Conservation (phyloP, 768 basidiomycete genomes). For the Serendipita sp. region DNA sequence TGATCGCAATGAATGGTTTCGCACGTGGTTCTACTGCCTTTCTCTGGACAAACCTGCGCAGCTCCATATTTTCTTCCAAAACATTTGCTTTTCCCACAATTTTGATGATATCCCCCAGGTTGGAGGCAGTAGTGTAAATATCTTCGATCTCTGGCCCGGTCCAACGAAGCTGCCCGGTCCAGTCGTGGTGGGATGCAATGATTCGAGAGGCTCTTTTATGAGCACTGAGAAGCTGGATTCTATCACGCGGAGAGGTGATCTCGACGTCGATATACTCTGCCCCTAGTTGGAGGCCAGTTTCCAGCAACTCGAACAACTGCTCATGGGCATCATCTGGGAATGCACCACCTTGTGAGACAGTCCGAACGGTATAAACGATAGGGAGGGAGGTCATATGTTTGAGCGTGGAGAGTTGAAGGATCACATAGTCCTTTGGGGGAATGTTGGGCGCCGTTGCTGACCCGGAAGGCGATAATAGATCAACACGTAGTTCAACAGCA, state of each 20-base stretch:
- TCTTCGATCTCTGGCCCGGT: conserved; percentile 44
- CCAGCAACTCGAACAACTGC: conserved; percentile 58
- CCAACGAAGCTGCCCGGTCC: conserved; percentile 77
- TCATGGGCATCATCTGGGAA: conserved; percentile 67
- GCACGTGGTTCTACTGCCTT: conserved; percentile 27
- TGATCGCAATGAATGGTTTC: conserved; percentile 87
- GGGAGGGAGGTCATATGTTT: conserved; percentile 67
- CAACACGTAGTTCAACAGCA: conserved; percentile 87
- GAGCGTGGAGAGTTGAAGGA: conserved; percentile 62
- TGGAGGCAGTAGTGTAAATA: conserved; percentile 49
- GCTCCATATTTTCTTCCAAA: conserved; percentile 61
- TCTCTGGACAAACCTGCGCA: conserved; percentile 53
- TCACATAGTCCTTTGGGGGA: conserved; percentile 56
- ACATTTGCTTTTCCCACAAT: conserved; percentile 71
- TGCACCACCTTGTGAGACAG: conserved; percentile 74
- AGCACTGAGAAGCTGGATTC: conserved; percentile 40
- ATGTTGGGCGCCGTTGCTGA: conserved; percentile 33
- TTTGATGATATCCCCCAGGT: conserved; percentile 80
- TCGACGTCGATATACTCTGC: conserved; percentile 93
- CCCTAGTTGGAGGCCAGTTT: conserved; percentile 63
- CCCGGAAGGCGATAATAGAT: conserved; percentile 49
- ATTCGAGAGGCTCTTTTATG: conserved; percentile 61
- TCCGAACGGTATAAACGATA: conserved; percentile 83
- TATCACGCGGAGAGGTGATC: conserved; percentile 49
- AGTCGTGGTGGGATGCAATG: conserved; percentile 92